A percentile compares a stretch with the other conserved stretches of the same genome.
phyloP scores from a whole-genome alignment of 768 basidiomycete genomes.

The Floccularia luteovirens region DNA sequence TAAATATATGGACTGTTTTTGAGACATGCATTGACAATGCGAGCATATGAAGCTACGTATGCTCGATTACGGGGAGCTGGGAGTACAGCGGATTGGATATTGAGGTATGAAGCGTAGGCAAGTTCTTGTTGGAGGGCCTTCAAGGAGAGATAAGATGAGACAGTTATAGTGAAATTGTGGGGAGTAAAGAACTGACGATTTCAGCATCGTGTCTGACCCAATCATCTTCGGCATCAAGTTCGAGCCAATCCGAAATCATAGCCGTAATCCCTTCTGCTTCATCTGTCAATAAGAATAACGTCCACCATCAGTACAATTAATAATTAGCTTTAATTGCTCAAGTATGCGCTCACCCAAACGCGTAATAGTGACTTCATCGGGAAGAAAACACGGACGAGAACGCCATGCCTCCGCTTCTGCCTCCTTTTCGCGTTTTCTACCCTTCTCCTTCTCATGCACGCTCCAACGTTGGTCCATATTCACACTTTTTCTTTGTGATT shows the following conservation, averaged over 20 bases:
- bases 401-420: conserved; percentile 74
- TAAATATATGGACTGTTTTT: conserved; percentile 63
- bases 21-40: conserved; percentile 77
- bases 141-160: conserved; percentile 4
- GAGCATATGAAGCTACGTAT: conserved; percentile 87
- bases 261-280: conserved; percentile 67
- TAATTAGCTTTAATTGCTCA: neutral
- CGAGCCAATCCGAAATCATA: conserved; percentile 90
- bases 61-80: conserved; percentile 82
- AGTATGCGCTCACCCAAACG: conserved; percentile 59
- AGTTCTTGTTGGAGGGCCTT: conserved; percentile 93
- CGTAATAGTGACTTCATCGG: conserved; percentile 85
- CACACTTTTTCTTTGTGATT: too few relatives aligned
- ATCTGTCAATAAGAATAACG: conserved; percentile 30
- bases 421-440: conserved; percentile 15
- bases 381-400: conserved; percentile 65
- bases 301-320: neutral
- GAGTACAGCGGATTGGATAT: conserved; percentile 76
- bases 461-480: too few relatives aligned
- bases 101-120: conserved; percentile 88
- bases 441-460: conserved; percentile 22
- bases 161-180: neutral
- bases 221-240: conserved; percentile 87
- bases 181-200: conserved; percentile 52
- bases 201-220: conserved; percentile 96